Base-by-base conservation (phyloP, 2,329 filamentous ascomycete genomes). In the Penicillium concentricum region DNA sequence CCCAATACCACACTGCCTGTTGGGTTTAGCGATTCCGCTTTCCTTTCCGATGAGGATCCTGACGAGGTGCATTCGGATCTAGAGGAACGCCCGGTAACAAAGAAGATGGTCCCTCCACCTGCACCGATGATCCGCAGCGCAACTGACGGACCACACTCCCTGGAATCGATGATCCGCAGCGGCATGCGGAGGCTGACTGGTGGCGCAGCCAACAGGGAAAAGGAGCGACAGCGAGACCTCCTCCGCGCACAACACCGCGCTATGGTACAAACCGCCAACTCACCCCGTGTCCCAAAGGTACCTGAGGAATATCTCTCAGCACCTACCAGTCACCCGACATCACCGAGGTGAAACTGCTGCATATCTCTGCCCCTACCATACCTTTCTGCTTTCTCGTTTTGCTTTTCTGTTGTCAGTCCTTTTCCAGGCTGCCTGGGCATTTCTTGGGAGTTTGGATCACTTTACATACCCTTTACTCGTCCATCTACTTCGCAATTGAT, bases 41-140 rank as follows among this genome's bases (percentile, higher is more conserved):
- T 90, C 47, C 79, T 86, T 2, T 91, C 88, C 0, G 89, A 95
- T 56, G 91, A 96, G 56, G 92, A 96, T 42, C 79, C 81, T 1
- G 87, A 90, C 41, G 90, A 89, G 50, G 82, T 89, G 0, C 88
- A 93, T 64, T 96, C 91, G 0, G 93, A 97, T 72, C 85, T 89
- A 0, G 87, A 91, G 61, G 92, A 96, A 64, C 86, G 87, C 53
- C 64, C 75, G 51, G 45, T 63, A 13, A 62, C 62, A 54, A 66
- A 64, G 54, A 64, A 67, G 34, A 47, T 67, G 42, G 62, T 65
- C 5, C 56, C 63, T 13, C 62, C 58, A 42, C 61, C 57, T 51
- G 56, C 61, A 28, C 60, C 61, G 8, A 71, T 67, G 57, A 58
- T 67, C 41, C 73, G 68, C 53, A 74, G 67, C 56, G 70, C 64